Conservation (phyloP, 441 rosid species). For the Rhodomyrtus psidioides region DNA sequence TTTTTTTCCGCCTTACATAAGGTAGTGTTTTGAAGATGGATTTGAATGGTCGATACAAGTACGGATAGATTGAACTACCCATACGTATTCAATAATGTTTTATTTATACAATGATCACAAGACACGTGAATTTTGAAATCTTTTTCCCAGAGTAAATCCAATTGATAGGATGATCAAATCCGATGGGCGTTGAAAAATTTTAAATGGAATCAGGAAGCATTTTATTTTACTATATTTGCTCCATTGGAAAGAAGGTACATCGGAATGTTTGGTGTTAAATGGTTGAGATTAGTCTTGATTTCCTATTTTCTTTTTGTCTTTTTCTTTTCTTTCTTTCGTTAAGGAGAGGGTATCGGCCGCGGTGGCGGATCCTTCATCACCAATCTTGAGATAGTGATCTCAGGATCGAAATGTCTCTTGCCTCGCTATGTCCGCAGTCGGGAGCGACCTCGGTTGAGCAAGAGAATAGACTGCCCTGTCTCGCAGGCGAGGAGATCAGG, state of each 20-base stretch:
- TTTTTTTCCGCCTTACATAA: neutral
- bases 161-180: neutral
- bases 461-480: neutral
- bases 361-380: no score
- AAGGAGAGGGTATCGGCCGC: no score
- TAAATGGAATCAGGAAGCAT: no score
- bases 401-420: neutral
- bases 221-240: no score
- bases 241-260: neutral
- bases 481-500: neutral
- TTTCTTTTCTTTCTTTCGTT: no score
- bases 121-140: no score
- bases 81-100: accelerated
- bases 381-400: neutral
- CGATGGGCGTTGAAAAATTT: no score
- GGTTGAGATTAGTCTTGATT: neutral
- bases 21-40: accelerated
- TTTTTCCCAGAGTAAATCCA: no score
- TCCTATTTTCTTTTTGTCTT: neutral
- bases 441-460: neutral
- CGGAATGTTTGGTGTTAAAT: neutral
- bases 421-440: neutral
- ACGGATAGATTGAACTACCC: accelerated
- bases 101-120: neutral
- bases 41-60: accelerated